These are phyloP conservation scores for Schizonepeta tenuifolia DNA, from an alignment of 257 asterid genomes.

Conservation along the genomic window DNA sequence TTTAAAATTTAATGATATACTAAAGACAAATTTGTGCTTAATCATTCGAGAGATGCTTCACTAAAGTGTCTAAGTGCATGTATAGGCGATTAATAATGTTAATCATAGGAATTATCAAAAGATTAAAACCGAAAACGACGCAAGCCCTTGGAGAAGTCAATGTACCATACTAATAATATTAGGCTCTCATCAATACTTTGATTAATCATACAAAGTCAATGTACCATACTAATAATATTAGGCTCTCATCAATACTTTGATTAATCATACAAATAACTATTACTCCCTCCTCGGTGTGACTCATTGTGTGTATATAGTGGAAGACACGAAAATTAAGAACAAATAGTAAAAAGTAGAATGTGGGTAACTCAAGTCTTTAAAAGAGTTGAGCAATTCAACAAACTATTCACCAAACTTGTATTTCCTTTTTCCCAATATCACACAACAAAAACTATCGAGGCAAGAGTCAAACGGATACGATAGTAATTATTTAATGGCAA, in stretches of 20 bases:
- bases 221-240: not conserved
- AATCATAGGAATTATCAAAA: conserved; percentile 6
- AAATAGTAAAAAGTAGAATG: no score
- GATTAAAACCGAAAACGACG: not conserved
- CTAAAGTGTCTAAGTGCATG: conserved; percentile 12
- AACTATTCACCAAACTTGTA: not conserved
- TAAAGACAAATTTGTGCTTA: not conserved
- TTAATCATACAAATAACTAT: not conserved
- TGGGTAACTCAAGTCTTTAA: no score
- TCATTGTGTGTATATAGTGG: no score
- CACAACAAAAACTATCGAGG: no score
- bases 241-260: conserved; percentile 29
- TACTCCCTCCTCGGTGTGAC: no score
- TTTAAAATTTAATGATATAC: not conserved
- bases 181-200: conserved; percentile 28
- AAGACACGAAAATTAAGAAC: no score
- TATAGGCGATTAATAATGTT: not conserved
- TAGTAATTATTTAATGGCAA: no score
- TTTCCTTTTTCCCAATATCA: no score
- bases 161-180: not conserved
- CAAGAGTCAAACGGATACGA: no score
- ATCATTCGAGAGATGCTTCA: not conserved
- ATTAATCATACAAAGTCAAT: not conserved
- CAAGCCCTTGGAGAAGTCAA: not conserved
- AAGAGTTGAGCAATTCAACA: not conserved